phyloP scores from a whole-genome alignment of 495 filamentous ascomycete genomes.

The Letharia columbiana region DNA sequence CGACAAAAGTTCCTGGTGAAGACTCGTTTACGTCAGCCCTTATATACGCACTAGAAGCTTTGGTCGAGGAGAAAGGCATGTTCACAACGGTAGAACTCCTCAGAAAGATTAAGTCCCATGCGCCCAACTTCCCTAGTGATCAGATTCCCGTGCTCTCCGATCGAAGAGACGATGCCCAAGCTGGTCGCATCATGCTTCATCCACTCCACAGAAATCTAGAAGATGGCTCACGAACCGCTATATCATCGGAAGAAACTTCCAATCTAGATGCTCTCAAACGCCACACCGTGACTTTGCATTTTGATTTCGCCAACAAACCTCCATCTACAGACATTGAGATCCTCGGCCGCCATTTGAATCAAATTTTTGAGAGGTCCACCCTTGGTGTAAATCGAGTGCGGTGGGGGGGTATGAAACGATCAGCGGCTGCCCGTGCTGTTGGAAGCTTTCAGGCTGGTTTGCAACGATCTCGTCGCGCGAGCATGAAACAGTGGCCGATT shows the following conservation, averaged over 20 bases:
- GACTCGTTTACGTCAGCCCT: slow-evolving; percentile 23
- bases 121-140: slow-evolving; percentile 19
- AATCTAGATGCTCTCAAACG: not conserved
- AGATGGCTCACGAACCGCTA: not conserved
- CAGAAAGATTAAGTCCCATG: slow-evolving; percentile 10
- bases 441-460: not conserved
- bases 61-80: slow-evolving; percentile 16
- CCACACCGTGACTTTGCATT: slow-evolving; percentile 16
- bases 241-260: not conserved
- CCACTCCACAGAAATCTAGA: slow-evolving; percentile 8
- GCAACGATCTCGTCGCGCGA: not conserved
- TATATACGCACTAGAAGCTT: slow-evolving; percentile 13
- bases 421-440: not conserved
- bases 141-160: slow-evolving; percentile 15
- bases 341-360: slow-evolving; percentile 7
- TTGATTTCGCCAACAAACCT: slow-evolving; percentile 17
- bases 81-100: slow-evolving; percentile 23
- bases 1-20: slow-evolving; percentile 15
- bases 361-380: not conserved
- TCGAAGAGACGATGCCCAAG: not conserved
- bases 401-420: not conserved
- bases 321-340: not conserved
- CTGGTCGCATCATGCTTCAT: slow-evolving; percentile 22
- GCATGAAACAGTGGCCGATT: slow-evolving; percentile 14
- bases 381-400: slow-evolving; percentile 7